Conservation (phyloP, 78 protist species). For the Diacronema lutheri region DNA sequence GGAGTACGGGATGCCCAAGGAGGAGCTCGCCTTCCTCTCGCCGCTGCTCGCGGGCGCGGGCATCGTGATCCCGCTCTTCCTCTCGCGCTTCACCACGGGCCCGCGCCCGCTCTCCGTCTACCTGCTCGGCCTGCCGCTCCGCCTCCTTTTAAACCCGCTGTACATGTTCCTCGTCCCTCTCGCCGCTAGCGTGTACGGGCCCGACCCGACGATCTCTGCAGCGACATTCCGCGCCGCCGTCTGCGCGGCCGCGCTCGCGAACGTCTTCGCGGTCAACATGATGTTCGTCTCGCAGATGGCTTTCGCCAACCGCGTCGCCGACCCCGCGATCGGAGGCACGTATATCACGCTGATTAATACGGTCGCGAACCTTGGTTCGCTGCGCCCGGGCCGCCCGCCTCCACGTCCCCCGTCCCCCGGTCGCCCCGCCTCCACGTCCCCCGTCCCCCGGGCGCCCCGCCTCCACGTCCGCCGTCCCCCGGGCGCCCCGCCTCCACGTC, state of each 20-base stretch:
- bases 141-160: background rate
- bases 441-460: no score
- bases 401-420: no score
- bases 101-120: background rate
- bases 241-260: background rate
- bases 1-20: constrained; percentile 10
- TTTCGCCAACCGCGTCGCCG: background rate
- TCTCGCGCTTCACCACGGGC: background rate
- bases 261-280: background rate
- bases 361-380: constrained; percentile 14
- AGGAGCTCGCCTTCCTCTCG: constrained; percentile 9
- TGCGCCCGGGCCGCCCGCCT: background rate
- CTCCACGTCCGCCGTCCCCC: no score
- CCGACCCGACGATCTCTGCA: background rate
- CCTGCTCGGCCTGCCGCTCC: background rate
- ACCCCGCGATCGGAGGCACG: background rate
- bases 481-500: no score
- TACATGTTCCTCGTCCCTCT: background rate
- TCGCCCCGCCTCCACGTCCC: no score
- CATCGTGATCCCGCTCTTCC: background rate
- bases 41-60: background rate
- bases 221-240: background rate
- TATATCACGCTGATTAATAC: constrained; percentile 44
- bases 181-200: background rate
- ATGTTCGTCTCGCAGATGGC: constrained; percentile 49